Evolutionary conservation across 148 eudicot species (phyloP).

Genomic region (Selenicereus undatus): DNA sequence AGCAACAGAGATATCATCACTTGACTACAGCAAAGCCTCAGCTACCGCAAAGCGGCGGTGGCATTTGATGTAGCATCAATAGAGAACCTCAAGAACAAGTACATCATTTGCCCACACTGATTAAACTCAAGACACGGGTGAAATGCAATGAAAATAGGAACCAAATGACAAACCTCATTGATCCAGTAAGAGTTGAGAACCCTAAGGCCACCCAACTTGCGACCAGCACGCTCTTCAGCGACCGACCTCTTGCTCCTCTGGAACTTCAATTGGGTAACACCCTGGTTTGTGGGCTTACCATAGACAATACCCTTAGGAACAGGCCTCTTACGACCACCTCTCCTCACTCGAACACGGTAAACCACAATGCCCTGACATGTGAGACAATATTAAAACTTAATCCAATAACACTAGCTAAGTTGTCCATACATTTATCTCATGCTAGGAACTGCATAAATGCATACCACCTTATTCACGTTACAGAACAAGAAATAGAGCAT

Average conservation of each 20-base stretch:
- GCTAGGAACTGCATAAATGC: not conserved
- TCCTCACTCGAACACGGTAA: conserved; percentile 51
- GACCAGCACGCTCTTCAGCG: conserved; percentile 60
- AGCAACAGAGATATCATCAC: not conserved
- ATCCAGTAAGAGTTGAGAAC: conserved; percentile 62
- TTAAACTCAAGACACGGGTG: not conserved
- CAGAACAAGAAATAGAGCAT: too few relatives aligned
- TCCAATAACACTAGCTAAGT: not conserved
- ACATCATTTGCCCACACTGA: conserved; percentile 3
- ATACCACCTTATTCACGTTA: too few relatives aligned
- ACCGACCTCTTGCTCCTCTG: conserved; percentile 62
- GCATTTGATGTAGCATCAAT: not conserved
- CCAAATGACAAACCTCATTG: conserved; percentile 40
- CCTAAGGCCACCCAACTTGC: conserved; percentile 53
- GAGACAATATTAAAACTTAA: not conserved
- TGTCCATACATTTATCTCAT: not conserved
- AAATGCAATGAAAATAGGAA: not conserved
- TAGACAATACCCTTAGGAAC: conserved; percentile 62
- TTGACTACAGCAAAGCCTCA: not conserved
- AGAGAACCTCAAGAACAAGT: not conserved
- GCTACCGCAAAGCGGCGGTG: not conserved
- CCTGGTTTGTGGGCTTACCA: conserved; percentile 64
- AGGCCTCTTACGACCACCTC: conserved; percentile 66
- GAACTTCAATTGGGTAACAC: conserved; percentile 60
- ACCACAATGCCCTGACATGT: conserved; percentile 39